phyloP scores from a whole-genome alignment of 768 basidiomycete species.

The Trametes maxima region DNA sequence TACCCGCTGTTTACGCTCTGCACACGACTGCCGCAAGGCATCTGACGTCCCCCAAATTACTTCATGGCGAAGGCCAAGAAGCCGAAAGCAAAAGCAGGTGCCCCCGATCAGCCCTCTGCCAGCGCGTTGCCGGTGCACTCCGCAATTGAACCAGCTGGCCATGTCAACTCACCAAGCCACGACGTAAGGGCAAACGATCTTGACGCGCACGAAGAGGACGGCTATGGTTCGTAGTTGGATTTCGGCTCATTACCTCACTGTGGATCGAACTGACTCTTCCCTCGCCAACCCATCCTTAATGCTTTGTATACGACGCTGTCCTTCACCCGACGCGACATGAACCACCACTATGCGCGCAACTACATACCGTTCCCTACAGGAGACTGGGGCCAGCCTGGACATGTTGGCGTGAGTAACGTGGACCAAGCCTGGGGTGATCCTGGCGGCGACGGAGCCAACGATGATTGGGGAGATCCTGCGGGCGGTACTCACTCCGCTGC shows the following conservation, averaged over 20 bases:
- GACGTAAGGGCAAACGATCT: slow-evolving; percentile 8
- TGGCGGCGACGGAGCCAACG: neutral
- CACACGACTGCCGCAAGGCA: slow-evolving; percentile 13
- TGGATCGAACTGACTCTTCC: neutral
- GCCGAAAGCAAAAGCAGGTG: slow-evolving; percentile 11
- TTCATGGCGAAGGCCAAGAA: slow-evolving; percentile 22
- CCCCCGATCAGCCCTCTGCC: slow-evolving; percentile 8
- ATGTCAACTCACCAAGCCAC: slow-evolving; percentile 13
- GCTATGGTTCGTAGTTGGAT: slow-evolving; percentile 13
- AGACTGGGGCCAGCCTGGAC: slow-evolving; percentile 5
- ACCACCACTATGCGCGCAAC: slow-evolving; percentile 6
- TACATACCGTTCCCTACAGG: slow-evolving; percentile 19
- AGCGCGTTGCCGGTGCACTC: slow-evolving; percentile 3
- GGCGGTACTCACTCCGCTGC: neutral
- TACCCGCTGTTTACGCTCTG: neutral
- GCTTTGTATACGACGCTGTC: neutral
- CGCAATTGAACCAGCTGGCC: slow-evolving; percentile 1
- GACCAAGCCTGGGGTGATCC: neutral
- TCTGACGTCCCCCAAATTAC: slow-evolving; percentile 7
- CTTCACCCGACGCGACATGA: slow-evolving; percentile 6
- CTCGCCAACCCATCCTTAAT: neutral
- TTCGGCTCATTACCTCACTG: neutral
- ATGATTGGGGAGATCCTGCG: neutral
- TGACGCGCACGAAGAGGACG: slow-evolving; percentile 5
- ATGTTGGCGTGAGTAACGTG: neutral